phyloP scores from a whole-genome alignment of 1,284 basidiomycete species.

The Testicularia cyperi region DNA sequence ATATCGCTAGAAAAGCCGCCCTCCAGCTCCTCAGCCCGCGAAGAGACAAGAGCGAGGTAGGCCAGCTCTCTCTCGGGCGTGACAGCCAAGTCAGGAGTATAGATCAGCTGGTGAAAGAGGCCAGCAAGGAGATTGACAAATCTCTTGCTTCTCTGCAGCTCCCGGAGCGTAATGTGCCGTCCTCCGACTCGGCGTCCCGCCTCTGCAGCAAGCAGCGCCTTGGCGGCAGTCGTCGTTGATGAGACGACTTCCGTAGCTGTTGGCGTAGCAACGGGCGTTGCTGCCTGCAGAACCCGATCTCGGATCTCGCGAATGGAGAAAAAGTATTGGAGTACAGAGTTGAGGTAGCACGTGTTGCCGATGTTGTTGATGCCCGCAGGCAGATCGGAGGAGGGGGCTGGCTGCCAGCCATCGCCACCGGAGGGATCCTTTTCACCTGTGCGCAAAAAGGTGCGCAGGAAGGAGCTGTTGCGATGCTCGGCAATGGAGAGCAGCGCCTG shows the following conservation, averaged over 20 bases:
- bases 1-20: too few species aligned
- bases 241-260: too few species aligned
- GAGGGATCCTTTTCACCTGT: constrained; percentile 66
- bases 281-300: constrained; percentile 71
- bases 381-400: constrained; percentile 65
- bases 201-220: constrained; percentile 1
- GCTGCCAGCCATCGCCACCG: constrained; percentile 35
- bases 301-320: constrained; percentile 89
- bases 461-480: constrained; percentile 73
- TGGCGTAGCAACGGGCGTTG: too few species aligned
- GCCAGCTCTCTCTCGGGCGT: constrained; percentile 83
- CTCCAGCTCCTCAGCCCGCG: constrained; percentile 73
- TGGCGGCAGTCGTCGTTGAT: constrained; percentile 60
- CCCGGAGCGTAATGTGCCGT: constrained; percentile 73
- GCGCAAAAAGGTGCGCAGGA: constrained; percentile 68
- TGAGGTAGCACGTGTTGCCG: constrained; percentile 89
- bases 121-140: constrained; percentile 74
- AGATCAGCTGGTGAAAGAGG: constrained; percentile 77
- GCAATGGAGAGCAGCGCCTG: constrained; percentile 62
- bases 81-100: constrained; percentile 69
- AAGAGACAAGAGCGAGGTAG: constrained; percentile 86
- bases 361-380: constrained; percentile 87
- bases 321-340: constrained; percentile 85
- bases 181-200: constrained; percentile 71
- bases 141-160: constrained; percentile 78